Percentiles rank a stretch among this genome's conserved stretches.
Conservation (phyloP, 441 rosid species). For the Populus tomentosa region DNA sequence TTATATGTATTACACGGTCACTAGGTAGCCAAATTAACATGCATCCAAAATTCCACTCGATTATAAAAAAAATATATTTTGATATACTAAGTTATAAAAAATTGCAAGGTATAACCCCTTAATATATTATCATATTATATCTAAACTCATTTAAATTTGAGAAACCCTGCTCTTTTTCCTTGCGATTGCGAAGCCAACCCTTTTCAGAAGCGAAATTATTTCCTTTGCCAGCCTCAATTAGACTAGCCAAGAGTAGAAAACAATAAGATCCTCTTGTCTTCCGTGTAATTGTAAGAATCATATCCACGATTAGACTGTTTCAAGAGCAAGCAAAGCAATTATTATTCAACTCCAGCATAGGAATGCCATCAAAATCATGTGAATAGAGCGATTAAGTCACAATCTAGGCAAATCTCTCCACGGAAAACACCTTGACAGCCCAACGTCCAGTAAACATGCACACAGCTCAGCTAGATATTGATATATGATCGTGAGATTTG, state of each 20-base stretch:
- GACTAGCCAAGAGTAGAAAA: not conserved
- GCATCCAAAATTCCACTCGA: no score
- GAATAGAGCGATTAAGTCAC: not conserved
- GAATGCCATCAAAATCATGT: not conserved
- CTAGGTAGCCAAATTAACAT: no score
- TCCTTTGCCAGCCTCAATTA: not conserved
- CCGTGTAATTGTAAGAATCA: not conserved
- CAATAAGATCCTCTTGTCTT: no score
- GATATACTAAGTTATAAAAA: no score
- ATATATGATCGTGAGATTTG: not conserved
- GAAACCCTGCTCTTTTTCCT: not conserved
- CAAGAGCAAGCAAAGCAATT: not conserved
- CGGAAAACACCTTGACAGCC: conserved; percentile 4
- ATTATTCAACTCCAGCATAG: not conserved
- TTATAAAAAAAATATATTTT: no score
- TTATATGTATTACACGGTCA: no score
- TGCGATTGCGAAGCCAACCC: not conserved
- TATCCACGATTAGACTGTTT: not conserved
- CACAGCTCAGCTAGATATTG: conserved; percentile 21
- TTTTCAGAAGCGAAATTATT: not conserved
- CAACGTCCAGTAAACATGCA: not conserved
- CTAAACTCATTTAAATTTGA: no score
- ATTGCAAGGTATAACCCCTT: no score
- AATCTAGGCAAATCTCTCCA: no score
- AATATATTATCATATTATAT: no score